Evolutionary conservation across 345 rosid species (phyloP), one percentile per base, ranked within the genome.

Genomic region (Brassica juncea): DNA sequence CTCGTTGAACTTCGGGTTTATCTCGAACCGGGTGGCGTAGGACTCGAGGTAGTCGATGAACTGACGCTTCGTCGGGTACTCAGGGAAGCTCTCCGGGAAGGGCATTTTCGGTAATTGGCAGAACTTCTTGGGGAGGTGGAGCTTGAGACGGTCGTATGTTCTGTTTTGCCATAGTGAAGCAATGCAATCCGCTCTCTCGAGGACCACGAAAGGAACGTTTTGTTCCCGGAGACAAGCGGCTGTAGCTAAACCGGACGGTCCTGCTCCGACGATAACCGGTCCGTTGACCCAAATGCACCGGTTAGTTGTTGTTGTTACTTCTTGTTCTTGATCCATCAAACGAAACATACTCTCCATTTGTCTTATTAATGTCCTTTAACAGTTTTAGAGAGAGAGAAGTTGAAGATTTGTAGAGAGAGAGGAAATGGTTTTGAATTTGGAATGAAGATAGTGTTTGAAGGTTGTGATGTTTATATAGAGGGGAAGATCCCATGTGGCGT

Each of bases 251-350:
- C 63, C 63, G 12, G 63, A 58, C 27, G 63, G 63, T 28, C 97
- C 97, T 4, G 94, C 97, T 6, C 97, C 97, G 8, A 92, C 89
- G 28, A 91, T 93, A 67, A 93, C 83, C 2, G 94, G 97, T 28
- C 98, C 97, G 11, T 82, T 89, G n/a, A 93, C 97, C 92, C 83
- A 85, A 68, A 86, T 87, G 77, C 90, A 85, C 63, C 92, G 84
- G 39, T 79, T 84, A 34, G 80, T 62, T 11, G 71, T 72, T 86
- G 80, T 62, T 11, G 71, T 72, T 86, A 74, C 72, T 52, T 86
- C 87, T 2, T 79, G 72, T 11, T 88, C 87, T 0, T 82, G 87
- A 83, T 79, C 89, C 61, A 11, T 82, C 6, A 74, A 75, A 8
- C 83, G 85, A 58, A 88, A 82, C 71, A 84, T 69, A 67, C 32